Conservation (phyloP, 177 flowering plant species). For the Vitis hybrid region DNA sequence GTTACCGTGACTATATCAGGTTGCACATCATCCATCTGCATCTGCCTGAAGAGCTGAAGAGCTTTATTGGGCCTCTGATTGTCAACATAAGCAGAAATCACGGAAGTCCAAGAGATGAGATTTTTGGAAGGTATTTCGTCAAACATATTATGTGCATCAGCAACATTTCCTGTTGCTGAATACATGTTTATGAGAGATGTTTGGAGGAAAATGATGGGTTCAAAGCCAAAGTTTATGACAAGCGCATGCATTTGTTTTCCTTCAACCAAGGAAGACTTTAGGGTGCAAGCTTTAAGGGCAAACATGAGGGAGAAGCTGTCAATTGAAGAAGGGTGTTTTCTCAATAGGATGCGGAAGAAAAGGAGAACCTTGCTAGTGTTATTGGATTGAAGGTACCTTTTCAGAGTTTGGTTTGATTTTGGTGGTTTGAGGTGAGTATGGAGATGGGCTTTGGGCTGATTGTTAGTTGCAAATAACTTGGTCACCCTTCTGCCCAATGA, state of each 20-base stretch:
- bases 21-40: slow-evolving; percentile 31
- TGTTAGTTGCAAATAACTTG: background rate
- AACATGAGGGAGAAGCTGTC: slow-evolving; percentile 34
- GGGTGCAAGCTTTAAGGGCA: slow-evolving; percentile 33
- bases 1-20: slow-evolving; percentile 34
- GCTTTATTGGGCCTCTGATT: slow-evolving; percentile 33
- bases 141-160: slow-evolving; percentile 36
- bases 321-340: slow-evolving; percentile 18
- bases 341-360: slow-evolving; percentile 18
- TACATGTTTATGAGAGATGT: slow-evolving; percentile 32
- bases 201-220: slow-evolving; percentile 30
- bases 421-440: slow-evolving; percentile 19
- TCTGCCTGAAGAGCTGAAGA: slow-evolving; percentile 31
- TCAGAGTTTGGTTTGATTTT: slow-evolving; percentile 28
- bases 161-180: slow-evolving; percentile 22
- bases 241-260: slow-evolving; percentile 33
- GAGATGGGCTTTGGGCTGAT: slow-evolving; percentile 9
- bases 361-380: slow-evolving; percentile 15
- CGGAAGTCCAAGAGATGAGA: slow-evolving; percentile 36
- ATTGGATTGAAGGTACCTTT: slow-evolving; percentile 21
- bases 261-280: slow-evolving; percentile 13
- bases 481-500: slow-evolving; percentile 2
- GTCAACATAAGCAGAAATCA: slow-evolving; percentile 36
- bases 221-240: slow-evolving; percentile 23
- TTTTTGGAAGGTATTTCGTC: slow-evolving; percentile 34